phyloP scores from a whole-genome alignment of 208 protist species.

The Sergeia podlipaevii region DNA sequence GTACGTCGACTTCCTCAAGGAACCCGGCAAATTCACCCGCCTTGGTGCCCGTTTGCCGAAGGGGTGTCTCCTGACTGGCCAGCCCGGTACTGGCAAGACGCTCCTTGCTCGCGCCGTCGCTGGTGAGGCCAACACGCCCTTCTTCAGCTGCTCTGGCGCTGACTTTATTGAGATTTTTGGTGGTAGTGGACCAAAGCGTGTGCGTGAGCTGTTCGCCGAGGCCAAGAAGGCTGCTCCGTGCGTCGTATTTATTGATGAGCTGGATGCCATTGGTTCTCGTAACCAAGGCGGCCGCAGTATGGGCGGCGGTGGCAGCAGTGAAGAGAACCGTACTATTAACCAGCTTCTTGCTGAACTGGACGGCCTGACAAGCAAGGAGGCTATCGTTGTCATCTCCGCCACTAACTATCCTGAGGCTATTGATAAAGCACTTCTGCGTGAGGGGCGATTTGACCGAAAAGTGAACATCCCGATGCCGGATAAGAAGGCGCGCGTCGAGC shows the following conservation, averaged over 20 bases:
- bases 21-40: conserved; percentile 93
- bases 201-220: conserved; percentile 96
- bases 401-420: conserved; percentile 97
- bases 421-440: conserved; percentile 92
- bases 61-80: conserved; percentile 95
- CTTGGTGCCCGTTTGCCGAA: conserved; percentile 97
- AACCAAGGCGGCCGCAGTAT: conserved; percentile 81
- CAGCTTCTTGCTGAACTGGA: conserved; percentile 97
- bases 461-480: conserved; percentile 93
- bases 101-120: conserved; percentile 96
- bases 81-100: conserved; percentile 98
- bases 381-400: conserved; percentile 96
- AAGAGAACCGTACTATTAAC: conserved; percentile 96
- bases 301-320: conserved; percentile 83
- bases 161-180: conserved; percentile 99
- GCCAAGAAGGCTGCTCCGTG: conserved; percentile 94
- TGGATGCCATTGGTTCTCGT: conserved; percentile 96
- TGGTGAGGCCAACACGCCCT: conserved; percentile 93
- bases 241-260: conserved; percentile 99
- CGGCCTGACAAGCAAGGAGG: conserved; percentile 89
- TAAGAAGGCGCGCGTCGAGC: conserved; percentile 68
- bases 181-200: conserved; percentile 93
- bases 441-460: conserved; percentile 92
- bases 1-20: conserved; percentile 98
- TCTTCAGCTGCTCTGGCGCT: conserved; percentile 95